These are phyloP conservation scores for Mycogone perniciosa DNA, from an alignment of 2,329 filamentous ascomycete genomes.

Conservation along the genomic window DNA sequence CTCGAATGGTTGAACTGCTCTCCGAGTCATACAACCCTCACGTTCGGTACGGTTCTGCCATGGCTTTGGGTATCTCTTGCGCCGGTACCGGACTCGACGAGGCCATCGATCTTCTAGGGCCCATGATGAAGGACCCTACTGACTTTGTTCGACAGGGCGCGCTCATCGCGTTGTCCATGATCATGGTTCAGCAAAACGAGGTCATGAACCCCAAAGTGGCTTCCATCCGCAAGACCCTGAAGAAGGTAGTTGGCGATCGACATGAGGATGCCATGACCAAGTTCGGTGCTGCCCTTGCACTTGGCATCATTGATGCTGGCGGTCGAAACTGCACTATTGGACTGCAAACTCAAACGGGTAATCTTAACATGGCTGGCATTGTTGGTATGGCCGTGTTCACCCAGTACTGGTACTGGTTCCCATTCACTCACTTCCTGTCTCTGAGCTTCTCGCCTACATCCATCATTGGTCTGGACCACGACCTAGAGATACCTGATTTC, in stretches of 20 bases:
- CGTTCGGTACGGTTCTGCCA: constrained; percentile 93
- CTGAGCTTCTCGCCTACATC: constrained; percentile 95
- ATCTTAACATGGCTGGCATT: constrained; percentile 96
- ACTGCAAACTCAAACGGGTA: constrained; percentile 94
- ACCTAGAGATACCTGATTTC: constrained; percentile 87
- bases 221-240: constrained; percentile 82
- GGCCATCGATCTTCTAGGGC: constrained; percentile 92
- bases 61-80: constrained; percentile 97
- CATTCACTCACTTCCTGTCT: constrained; percentile 93
- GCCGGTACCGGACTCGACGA: constrained; percentile 93
- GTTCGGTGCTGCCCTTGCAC: constrained; percentile 86
- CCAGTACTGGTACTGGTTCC: constrained; percentile 99
- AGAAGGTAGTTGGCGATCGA: constrained; percentile 88
- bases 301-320: constrained; percentile 96
- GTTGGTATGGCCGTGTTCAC: constrained; percentile 98
- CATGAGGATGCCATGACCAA: constrained; percentile 99
- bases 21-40: constrained; percentile 99
- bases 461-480: constrained; percentile 89
- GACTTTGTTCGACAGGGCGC: constrained; percentile 98
- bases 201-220: constrained; percentile 96
- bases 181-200: constrained; percentile 99
- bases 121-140: constrained; percentile 98
- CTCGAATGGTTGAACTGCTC: constrained; percentile 96
- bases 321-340: constrained; percentile 98
- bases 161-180: constrained; percentile 91